Base-by-base conservation (phyloP, 768 basidiomycete species). In the Hypholoma fasciculare region DNA sequence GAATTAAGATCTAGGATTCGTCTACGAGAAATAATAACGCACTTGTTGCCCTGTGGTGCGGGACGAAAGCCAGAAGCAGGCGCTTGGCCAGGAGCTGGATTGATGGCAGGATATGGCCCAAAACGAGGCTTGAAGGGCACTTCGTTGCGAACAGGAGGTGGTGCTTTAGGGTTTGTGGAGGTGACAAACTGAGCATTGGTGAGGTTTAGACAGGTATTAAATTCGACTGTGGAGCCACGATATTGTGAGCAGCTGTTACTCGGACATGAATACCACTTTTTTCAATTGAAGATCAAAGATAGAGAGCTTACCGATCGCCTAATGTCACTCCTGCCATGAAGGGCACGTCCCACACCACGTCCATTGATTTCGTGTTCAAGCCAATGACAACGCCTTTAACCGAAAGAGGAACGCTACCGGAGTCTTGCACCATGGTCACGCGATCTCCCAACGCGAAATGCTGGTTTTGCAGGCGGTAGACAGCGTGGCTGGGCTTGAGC, bases 371-470 rank as follows among this genome's bases (percentile, higher is more conserved):
- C 2, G 88, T 74, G 65, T 88, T 92, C 66, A 99, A 73, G 13
- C 96, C 93, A 52, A 98, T 84, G 23, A 98, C 95, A 14, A 96
- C 93, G 19, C 97, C 97, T 73, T 96, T 98, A 52, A 88, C 89
- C 1, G 88, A 86, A 13, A 98, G 78, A 1, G 96, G 94, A 0
- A 98, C 96, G 36, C 89, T 87, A 27, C 96, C 96, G 0, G 95
- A 88, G 68, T 98, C 97, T 64, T 92, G 90, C 1, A 98, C 94
- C 92, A 96, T 97, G 16, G 89, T 90, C 38, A 98, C 96, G 11
- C 97, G 83, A 72, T 99, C 96, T 12, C 96, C 96, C 6, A 98
- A 80, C 0, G 80, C 76, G 68, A 98, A 99, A 12, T 74, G 76
- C 71, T 98, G 97, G 54, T 92, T 90, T 68, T 95, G 94, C 7